Conservation (phyloP, 352 stramenopile species). For the Pythium pectinolyticum region DNA sequence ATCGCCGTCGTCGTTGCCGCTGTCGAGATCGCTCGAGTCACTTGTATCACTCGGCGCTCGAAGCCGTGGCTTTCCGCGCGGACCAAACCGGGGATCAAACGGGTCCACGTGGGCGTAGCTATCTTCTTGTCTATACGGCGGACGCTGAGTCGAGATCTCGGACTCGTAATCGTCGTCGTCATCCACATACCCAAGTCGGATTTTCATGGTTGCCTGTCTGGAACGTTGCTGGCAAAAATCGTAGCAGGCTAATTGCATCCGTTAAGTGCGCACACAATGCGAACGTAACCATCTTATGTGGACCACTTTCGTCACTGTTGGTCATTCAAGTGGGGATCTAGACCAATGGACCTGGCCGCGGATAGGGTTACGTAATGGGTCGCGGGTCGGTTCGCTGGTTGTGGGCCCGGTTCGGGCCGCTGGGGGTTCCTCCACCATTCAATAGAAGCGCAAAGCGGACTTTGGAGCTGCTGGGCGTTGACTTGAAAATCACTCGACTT, state of each 20-base stretch:
- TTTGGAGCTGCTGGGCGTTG: slow-evolving; percentile 15
- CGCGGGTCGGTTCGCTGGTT: background rate
- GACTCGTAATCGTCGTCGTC: slow-evolving; percentile 29
- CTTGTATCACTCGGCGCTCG: slow-evolving; percentile 53
- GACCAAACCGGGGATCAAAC: slow-evolving; percentile 11
- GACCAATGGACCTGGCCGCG: slow-evolving; percentile 3
- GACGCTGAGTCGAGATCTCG: background rate
- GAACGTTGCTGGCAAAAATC: too few species aligned
- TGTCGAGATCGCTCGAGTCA: slow-evolving; percentile 45
- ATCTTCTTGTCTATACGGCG: slow-evolving; percentile 5
- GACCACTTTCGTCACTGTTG: slow-evolving; percentile 18
- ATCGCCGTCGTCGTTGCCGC: slow-evolving; percentile 20
- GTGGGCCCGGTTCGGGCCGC: slow-evolving; percentile 13
- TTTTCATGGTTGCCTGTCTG: slow-evolving; percentile 39
- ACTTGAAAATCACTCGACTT: slow-evolving; percentile 77
- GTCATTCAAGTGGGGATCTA: slow-evolving; percentile 18
- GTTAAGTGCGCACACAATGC: slow-evolving; percentile 25
- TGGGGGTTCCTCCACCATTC: slow-evolving; percentile 34
- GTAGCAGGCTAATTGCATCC: background rate
- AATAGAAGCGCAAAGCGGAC: slow-evolving; percentile 21
- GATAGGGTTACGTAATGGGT: background rate
- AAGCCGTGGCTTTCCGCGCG: slow-evolving; percentile 23
- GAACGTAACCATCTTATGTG: slow-evolving; percentile 30
- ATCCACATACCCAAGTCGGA: slow-evolving; percentile 37
- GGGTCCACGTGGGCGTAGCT: background rate